Base-by-base conservation (phyloP, 2,329 filamentous ascomycete genomes). In the Colletotrichum acutatum region DNA sequence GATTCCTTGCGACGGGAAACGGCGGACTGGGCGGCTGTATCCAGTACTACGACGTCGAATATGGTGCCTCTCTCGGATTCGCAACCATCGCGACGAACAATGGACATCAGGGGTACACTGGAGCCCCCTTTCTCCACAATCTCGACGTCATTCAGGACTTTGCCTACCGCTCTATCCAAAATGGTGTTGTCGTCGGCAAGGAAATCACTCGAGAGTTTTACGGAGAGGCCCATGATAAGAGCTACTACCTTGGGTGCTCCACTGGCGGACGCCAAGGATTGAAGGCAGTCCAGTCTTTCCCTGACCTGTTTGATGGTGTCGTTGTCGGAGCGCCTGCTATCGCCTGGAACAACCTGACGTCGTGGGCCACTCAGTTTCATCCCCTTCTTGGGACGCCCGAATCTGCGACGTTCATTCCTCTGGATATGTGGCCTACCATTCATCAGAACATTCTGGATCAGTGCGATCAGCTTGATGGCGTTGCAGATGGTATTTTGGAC, bases 201-300 rank as follows among this genome's bases (percentile, higher is more conserved):
- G 62, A 82, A 16, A 76, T 88, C 32, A 81, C 82, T 2, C 75
- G 84, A 22, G 76, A 78, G 5, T 88, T 85, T 77, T 89, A 89
- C 72, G 76, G 79, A 14, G 57, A 65, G 5, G 19, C 67, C 3
- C 79, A 81, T 11, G 78, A 79, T 4, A 85, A 85, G 76, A 85
- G 82, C 19, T 89, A 88, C 76, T 89, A 86, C 75, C 78, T 83
- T 4, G 87, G 88, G 24, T 90, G 88, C 76, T 88, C 86, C 0
- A 89, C 86, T 2, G 87, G 88, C 22, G 88, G 88, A 3, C 81
- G 87, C 2, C 87, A 90, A 78, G 88, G 87, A 11, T 78, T 89
- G 19, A 86, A 86, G 66, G 78, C 84, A 19, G 83, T 84, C 0
- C 80, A 79, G 19, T 80, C 82, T 5, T 80, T 82, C 3, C 78